Percentiles rank a stretch among this genome's conserved stretches.
These are phyloP conservation scores for Aspergillus sp. DNA, from an alignment of 2,329 filamentous ascomycete genomes.

Conservation along the genomic window DNA sequence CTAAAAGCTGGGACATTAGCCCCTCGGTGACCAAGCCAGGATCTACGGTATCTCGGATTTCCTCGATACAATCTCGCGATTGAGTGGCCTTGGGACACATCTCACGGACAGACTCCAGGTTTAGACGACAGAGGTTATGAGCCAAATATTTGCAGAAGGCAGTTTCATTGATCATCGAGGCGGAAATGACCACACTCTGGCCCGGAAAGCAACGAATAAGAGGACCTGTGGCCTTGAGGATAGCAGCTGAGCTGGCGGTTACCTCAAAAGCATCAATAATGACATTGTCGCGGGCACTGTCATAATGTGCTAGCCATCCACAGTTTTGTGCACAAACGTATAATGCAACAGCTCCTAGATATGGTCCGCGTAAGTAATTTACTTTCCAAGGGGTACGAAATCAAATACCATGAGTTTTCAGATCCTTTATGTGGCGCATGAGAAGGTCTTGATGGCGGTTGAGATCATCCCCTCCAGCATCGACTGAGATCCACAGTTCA, in stretches of 20 bases:
- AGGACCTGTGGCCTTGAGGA: slow-evolving; percentile 38
- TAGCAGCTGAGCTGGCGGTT: slow-evolving; percentile 35
- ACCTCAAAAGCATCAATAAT: slow-evolving; percentile 49
- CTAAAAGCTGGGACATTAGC: slow-evolving; percentile 44
- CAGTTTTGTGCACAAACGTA: slow-evolving; percentile 48
- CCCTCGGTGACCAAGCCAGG: slow-evolving; percentile 54
- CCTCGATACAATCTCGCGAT: not conserved
- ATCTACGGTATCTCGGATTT: slow-evolving; percentile 20
- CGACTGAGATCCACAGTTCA: not conserved
- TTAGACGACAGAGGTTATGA: slow-evolving; percentile 32
- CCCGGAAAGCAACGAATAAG: slow-evolving; percentile 48
- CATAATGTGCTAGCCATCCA: slow-evolving; percentile 39
- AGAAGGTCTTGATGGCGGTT: not conserved
- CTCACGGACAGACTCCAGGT: slow-evolving; percentile 9
- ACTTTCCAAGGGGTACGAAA: not conserved
- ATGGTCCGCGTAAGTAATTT: not conserved
- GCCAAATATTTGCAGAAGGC: slow-evolving; percentile 29
- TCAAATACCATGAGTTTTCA: not conserved
- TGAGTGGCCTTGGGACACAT: not conserved
- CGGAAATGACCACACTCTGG: slow-evolving; percentile 32
- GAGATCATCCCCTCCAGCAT: not conserved
- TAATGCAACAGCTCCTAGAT: slow-evolving; percentile 32
- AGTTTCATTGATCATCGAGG: slow-evolving; percentile 19
- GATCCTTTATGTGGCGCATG: not conserved
- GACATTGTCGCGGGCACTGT: slow-evolving; percentile 10